Base-by-base conservation (phyloP, 2,329 filamentous ascomycete species). In the Rhynchosporium graminicola region DNA sequence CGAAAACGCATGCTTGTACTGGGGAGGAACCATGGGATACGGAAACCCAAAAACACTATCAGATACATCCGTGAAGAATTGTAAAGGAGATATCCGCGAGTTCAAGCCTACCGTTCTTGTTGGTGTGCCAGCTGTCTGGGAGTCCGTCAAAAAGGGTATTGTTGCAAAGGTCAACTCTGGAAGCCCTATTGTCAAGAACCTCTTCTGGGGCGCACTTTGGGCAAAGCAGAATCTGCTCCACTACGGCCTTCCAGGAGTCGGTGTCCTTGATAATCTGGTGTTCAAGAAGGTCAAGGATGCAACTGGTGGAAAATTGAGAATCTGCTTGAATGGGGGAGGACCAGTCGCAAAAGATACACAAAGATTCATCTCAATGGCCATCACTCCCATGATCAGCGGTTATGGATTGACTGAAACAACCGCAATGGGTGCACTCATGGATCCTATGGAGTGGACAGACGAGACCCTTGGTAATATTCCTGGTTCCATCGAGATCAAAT, bases 81-180 rank as follows among this genome's bases (percentile, higher is more conserved):
- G 91, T 80, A 86, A 88, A 69, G 94, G 95, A 70, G 95, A 99
- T 71, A 97, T 99, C 78, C 89, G 90, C 64, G 93, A 97, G 73
- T 89, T 98, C 74, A 85, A 84, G 70, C 95, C 95, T 0, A 96
- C 92, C 1, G 84, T 97, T 74, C 84, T 99, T 74, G 90, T 97
- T 45, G 95, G 95, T 75, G 95, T 99, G 3, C 95, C 95, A 1
- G 93, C 96, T 63, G 89, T 99, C 38, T 99, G 94, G 93, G 95
- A 99, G 79, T 93, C 91, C 1, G 89, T 99, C 72, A 94, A 92
- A 81, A 99, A 99, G 82, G 95, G 95, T 60, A 90, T 99, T 71
- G 80, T 94, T 67, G 76, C 69, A 20, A 72, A 74, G 77, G 87
- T 98, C 64, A 88, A 90, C 73, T 80, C 83, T 62, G 84, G 89